Evolutionary conservation across 805 yeast species (phyloP), one percentile per base, ranked within the genome.

Genomic region (Kodamaea restingae): DNA sequence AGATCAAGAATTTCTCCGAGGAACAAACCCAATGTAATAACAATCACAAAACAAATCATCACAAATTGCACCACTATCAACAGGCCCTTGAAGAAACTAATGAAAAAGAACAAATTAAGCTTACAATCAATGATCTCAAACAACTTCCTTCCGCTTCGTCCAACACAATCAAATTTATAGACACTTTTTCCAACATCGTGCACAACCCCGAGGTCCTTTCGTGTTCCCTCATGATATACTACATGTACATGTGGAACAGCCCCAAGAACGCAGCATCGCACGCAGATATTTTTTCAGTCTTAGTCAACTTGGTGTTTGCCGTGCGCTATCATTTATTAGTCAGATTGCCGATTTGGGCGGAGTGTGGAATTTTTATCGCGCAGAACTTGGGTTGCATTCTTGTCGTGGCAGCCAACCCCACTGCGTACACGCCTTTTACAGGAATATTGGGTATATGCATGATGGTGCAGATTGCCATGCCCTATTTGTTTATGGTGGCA

Each of bases 281-380:
- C 20, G 32, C 21, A 20, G 43, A 38, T 35, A 21, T 59, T 11
- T 18, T 54, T 5, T 59, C 61, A 26, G 50, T 59, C 22, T 20
- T 47, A 12, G 46, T 64, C 31, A 61, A 62, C 43, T 15, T 63
- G 15, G 11, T 56, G n/a, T 62, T 64, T 33, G 44, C 64, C 4
- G 2, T 52, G 2, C 37, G 70, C 36, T 64, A 60, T 42, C 47
- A 50, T 15, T 36, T 45, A 7, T 34, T 36, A 8, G 18, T 39
- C 15, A 39, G 32, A 28, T 41, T 45, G 8, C 40, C 47, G 31
- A 17, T 38, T n/a, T 10, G 38, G n/a, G 41, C 41, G 4, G 65
- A 65, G 44, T 8, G 42, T 4, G 22, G 41, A 3, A 47, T 63
- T 10, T 54, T 61, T 26, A 42, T 46, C 15, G 11, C 44, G 1